Conservation (phyloP, 2,329 filamentous ascomycete genomes). For the Aspergillus fijiensis region DNA sequence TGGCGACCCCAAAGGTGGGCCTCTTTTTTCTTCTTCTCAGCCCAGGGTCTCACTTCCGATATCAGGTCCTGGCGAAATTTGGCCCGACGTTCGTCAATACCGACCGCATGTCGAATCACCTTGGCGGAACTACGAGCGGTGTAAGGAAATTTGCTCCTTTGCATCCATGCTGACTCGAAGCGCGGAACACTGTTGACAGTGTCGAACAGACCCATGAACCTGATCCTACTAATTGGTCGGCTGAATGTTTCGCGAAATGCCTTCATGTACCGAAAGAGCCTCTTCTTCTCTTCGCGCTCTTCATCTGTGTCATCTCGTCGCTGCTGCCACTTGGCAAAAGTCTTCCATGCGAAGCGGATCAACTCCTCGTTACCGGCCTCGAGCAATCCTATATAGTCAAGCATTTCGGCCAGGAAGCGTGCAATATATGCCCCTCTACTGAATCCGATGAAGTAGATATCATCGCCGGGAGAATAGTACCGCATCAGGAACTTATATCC, state of each 20-base stretch:
- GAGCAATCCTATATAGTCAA: constrained; percentile 76
- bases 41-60: constrained; percentile 42
- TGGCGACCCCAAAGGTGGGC: constrained; percentile 23
- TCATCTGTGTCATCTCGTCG: constrained; percentile 26
- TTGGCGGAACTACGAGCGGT: constrained; percentile 55
- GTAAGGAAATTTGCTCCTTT: constrained; percentile 70
- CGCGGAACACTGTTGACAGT: constrained; percentile 77
- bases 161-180: constrained; percentile 72
- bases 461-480: constrained; percentile 61
- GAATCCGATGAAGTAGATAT: constrained; percentile 73
- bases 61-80: constrained; percentile 61
- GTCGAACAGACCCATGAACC: constrained; percentile 76
- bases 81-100: constrained; percentile 58
- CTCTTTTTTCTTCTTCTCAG: constrained; percentile 19
- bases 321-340: constrained; percentile 45
- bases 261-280: constrained; percentile 72
- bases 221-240: constrained; percentile 68
- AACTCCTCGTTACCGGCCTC: constrained; percentile 83
- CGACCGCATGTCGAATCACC: constrained; percentile 58
- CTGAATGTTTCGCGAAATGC: constrained; percentile 79
- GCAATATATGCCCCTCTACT: constrained; percentile 72
- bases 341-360: constrained; percentile 76
- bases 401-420: constrained; percentile 77
- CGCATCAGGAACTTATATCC: constrained; percentile 79
- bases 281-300: constrained; percentile 27